Base-by-base conservation (phyloP, 2,329 filamentous ascomycete species). In the Ustulina deusta region DNA sequence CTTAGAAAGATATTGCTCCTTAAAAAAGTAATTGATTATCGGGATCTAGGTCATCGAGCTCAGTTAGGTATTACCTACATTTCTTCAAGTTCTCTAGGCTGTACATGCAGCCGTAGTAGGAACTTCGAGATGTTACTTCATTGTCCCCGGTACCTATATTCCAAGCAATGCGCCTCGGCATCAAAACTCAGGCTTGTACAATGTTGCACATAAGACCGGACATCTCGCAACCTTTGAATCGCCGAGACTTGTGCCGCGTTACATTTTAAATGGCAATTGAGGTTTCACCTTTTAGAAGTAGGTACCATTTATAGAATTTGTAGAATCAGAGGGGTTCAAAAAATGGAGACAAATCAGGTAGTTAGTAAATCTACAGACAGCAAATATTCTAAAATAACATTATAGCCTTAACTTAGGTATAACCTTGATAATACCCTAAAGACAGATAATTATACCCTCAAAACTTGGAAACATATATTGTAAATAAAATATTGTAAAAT, bases 1-100 rank as follows among this genome's bases (percentile, higher is more conserved):
- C 29, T 34, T 52, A 52, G 27, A 52, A 34, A n/a, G 49, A 34
- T 34, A 52, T 52, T n/a, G 2, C 9, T 52, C 17, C 49, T 52
- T 34, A 34, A 34, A 20, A 34, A 17, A 15, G 3, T 51, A 51
- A 27, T 25, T 13, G 1, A 27, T 9, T 15, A 25, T 48, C 22
- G 20, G 3, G 1, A 42, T 22, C 20, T 1, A 11, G 20, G 20
- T 46, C n/a, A 46, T 17, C 9, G 22, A 27, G n/a, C n/a, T n/a
- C n/a, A n/a, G n/a, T n/a, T n/a, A n/a, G n/a, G n/a, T n/a, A n/a
- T n/a, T n/a, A n/a, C n/a, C n/a, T n/a, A n/a, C n/a, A n/a, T n/a
- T n/a, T n/a, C n/a, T n/a, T n/a, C n/a, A n/a, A n/a, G n/a, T n/a
- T n/a, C n/a, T n/a, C n/a, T n/a, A n/a, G n/a, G n/a, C n/a, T n/a